Evolutionary conservation across 2,329 filamentous ascomycete species (phyloP), one percentile per base, ranked within the genome.

Genomic region (Aspergillus versicolor): DNA sequence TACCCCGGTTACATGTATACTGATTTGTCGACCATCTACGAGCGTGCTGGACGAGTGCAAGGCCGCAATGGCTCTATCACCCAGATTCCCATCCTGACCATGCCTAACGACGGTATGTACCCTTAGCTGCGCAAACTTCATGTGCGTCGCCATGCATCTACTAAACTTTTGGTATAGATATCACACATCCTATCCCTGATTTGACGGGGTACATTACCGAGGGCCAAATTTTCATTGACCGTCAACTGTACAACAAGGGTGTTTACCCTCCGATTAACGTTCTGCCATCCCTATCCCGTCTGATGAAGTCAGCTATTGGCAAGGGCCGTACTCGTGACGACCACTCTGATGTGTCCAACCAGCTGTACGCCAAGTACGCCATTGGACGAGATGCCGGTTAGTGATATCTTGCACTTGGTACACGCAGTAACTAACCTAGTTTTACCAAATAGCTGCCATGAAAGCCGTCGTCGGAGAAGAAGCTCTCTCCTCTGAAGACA

Each of bases 1-100:
- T 99, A 94, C 82, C 94, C 94, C 53, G 94, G 94, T 90, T 99
- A 99, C 85, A 99, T 99, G 94, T 99, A 99, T 84, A 99, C 94
- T 67, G 95, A 99, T 86, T 90, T 99, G 87, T 97, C 94, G 59
- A 99, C 94, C 73, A 97, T 99, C 70, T 99, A 99, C 83, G 94
- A 99, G 81, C 92, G 94, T 81, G 94, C 94, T 67, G 94, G 94
- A 72, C 94, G 94, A 89, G 94, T 99, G 50, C 83, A 91, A 71
- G 95, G 95, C 68, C 90, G 95, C 68, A 97, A 97, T 71, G 94
- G 95, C 60, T 99, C 94, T 69, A 99, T 99, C 70, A 99, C 95
- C 19, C 94, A 99, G 80, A 97, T 99, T 70, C 94, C 94, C 59
- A 99, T 99, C 75, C 78, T 99, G 79, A 97, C 94, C 67, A 99